Base-by-base conservation (phyloP, 169 alveolate genomes). In the Cryptosporidium parvum region DNA sequence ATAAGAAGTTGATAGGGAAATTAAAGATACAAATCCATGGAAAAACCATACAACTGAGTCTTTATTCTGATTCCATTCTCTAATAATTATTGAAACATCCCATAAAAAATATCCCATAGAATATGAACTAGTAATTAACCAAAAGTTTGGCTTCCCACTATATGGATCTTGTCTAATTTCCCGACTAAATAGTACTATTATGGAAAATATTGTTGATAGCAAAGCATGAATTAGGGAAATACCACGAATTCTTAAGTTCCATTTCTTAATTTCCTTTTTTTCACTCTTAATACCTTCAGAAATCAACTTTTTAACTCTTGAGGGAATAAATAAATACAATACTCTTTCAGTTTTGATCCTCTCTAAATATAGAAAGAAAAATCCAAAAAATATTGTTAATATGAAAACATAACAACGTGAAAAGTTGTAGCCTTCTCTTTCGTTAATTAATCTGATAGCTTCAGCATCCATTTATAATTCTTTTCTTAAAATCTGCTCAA, bases 31-130 rank as follows among this genome's bases (percentile, higher is more conserved):
- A 42, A 39, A 62, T 62, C 89, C 89, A 80, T 80, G 89, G 31
- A 80, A 80, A 21, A 80, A 51, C 89, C 89, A 80, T n/a, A 80
- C 89, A 80, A 10, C 12, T 10, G 89, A 80, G 51, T 80, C 89
- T 37, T 62, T 80, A 18, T 80, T 80, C 59, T 80, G 75, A 21
- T 29, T 59, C 89, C 89, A 80, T 2, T 80, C 80, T 45, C 89
- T 80, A 10, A 80, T 44, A 21, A 80, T 80, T 23, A 80, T 62
- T 1, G 75, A 59, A 9, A 80, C 9, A 59, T 80, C 89, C 89
- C 89, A 80, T 29, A 80, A 65, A 65, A 80, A 80, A 37, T 80
- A 80, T 21, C 89, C 89, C 89, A 80, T 62, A 3, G 89, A 80
- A 51, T 23, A 80, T 1, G 89, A 62, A 14, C 69, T 67, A 39